Base-by-base conservation (phyloP, 1,284 basidiomycete species). In the Irpex sp. region DNA sequence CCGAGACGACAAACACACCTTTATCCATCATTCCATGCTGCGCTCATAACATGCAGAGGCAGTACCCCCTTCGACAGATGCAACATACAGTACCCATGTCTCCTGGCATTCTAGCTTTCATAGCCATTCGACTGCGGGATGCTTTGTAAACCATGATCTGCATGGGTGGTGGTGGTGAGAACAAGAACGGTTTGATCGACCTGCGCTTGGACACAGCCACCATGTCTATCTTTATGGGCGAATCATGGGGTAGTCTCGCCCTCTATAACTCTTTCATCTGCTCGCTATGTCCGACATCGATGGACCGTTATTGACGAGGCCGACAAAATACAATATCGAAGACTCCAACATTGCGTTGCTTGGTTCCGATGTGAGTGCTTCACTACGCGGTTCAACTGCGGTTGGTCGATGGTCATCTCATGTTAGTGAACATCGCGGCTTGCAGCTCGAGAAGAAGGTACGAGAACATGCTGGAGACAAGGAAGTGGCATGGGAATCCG, bases 301-400 rank as follows among this genome's bases (percentile, higher is more conserved):
- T 16, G 35, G 45, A 16, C 45, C 56, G 5, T 33, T 61, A 8
- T 42, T 67, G 54, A 65, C 58, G 12, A 45, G 59, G 69, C 74
- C 75, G 14, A 75, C 76, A n/a, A 71, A 72, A 51, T 84, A 85
- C 67, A 75, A 83, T 67, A 85, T 87, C 65, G 77, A 83, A 65
- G 83, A 85, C 65, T 82, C 81, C 1, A 86, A 87, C 67, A 85
- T 85, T 58, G 82, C 81, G 9, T 75, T 87, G 37, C 75, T 86
- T 10, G 84, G 84, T 47, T 84, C 83, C 39, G 83, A 86, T 69
- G 84, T 85, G 71, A 67, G 81, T 45, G 39, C 28, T 33, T 33
- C 28, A 33, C 6, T 5, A 5, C 28, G 39, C 39, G 10, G 3
- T 42, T 42, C 39, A 23, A 23, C 23, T 28, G 28, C 28, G 28